phyloP scores from a whole-genome alignment of 108 stramenopile genomes.

The Nannochloropsis oceanica region DNA sequence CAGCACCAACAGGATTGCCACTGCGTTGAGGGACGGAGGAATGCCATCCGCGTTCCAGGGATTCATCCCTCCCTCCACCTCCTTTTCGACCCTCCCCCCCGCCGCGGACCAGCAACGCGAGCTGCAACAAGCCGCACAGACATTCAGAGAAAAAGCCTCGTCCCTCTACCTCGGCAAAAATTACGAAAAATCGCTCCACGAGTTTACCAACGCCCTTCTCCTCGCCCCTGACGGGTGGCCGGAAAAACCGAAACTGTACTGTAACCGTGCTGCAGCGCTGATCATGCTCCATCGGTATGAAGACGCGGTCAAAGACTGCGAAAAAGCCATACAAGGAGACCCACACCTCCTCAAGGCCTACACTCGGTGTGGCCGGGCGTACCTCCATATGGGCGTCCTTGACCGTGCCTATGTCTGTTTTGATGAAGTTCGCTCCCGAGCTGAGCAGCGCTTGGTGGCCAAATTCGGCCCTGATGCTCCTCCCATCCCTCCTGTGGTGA shows the following conservation, averaged over 20 bases:
- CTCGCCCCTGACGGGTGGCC: neutral
- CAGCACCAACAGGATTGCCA: too few species aligned
- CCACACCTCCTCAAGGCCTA: slow-evolving; percentile 12
- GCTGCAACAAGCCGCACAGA: neutral
- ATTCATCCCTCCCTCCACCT: neutral
- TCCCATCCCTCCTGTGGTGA: neutral
- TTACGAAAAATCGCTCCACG: neutral
- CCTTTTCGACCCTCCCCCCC: neutral
- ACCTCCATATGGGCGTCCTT: neutral
- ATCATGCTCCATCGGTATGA: slow-evolving; percentile 1
- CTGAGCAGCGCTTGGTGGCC: neutral
- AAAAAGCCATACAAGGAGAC: slow-evolving; percentile 6
- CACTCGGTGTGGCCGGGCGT: neutral
- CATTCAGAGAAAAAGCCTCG: neutral
- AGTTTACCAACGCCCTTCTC: neutral
- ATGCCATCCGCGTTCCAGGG: too few species aligned
- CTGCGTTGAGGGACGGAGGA: too few species aligned
- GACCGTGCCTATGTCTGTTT: neutral
- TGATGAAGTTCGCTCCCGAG: neutral
- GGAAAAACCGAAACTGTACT: neutral
- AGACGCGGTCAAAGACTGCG: slow-evolving; percentile 28
- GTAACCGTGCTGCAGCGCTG: slow-evolving; percentile 22
- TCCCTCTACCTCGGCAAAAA: neutral
- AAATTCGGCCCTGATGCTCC: neutral
- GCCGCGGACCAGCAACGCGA: neutral